Evolutionary conservation across 352 stramenopile species (phyloP), one percentile per base, ranked within the genome.

Genomic region (Globisporangium middletonii): DNA sequence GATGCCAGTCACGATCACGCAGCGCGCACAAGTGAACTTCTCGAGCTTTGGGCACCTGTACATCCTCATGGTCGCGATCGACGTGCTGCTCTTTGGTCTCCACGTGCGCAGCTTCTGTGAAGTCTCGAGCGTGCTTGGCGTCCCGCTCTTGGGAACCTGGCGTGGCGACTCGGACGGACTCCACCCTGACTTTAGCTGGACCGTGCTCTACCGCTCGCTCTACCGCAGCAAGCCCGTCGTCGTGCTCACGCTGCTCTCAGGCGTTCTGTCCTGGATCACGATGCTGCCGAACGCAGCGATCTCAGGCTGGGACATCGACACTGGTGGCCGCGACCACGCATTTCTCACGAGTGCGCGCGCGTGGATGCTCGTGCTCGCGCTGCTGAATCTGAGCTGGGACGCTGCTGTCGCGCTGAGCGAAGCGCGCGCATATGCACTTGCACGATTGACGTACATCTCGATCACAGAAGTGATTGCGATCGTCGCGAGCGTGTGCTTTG

Each of bases 21-120:
- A 83, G 28, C 52, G 53, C 26, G 77, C 43, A 3, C 8, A 30
- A 4, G 63, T 68, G 9, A 89, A 89, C 56, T 83, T 88, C 44
- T 63, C 69, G 15, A 75, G 64, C 42, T 86, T 78, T 51, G 79
- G 79, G 0, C 65, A 81, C 42, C 47, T 89, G 2, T 86, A 86
- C 50, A 65, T 80, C 3, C 12, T 75, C 12, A 33, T 86, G 44
- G 45, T 88, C 30, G 26, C 64, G 5, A 41, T 68, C 18, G 79
- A 89, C 57, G 6, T 77, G 41, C 8, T 65, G 5, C 53, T 89
- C 13, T 47, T 85, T 0, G 55, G 60, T 13, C 23, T 53, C 0
- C 65, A 84, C 46, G 45, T 48, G 2, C 68, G 63, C 3, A 72
- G 64, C 30, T 52, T 63, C 1, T 46, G 78, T 16, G 77, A 89